Conservation (phyloP, 345 rosid genomes). For the Lumnitzera littorea region DNA sequence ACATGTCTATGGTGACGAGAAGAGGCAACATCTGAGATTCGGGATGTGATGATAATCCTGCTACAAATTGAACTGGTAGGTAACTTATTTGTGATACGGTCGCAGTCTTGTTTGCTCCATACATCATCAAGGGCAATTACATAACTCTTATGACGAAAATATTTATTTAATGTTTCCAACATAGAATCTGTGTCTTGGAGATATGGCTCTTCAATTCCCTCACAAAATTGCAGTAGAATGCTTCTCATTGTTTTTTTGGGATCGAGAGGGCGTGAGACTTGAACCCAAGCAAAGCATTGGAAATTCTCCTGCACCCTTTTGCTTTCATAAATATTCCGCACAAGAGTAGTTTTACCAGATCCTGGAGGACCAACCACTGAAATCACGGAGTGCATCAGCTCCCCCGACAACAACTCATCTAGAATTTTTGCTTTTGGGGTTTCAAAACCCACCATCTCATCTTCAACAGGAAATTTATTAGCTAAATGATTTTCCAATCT, state of each 20-base stretch:
- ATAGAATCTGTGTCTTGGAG: neutral
- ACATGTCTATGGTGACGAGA: neutral
- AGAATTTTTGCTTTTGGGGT: neutral
- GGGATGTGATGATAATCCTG: slow-evolving; percentile 10
- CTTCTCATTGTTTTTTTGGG: slow-evolving; percentile 7
- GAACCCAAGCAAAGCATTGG: slow-evolving; percentile 8
- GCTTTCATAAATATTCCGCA: slow-evolving; percentile 8
- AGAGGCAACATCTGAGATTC: neutral
- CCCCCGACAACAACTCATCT: slow-evolving; percentile 6
- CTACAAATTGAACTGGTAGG: slow-evolving; percentile 5
- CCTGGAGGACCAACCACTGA: slow-evolving; percentile 15
- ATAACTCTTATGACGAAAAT: neutral
- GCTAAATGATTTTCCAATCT: neutral
- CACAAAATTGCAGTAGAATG: neutral
- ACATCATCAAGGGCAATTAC: slow-evolving; percentile 12
- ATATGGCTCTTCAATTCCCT: neutral
- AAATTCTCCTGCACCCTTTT: slow-evolving; percentile 10
- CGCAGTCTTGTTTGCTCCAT: slow-evolving; percentile 3
- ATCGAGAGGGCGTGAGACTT: slow-evolving; percentile 4
- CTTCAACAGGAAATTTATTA: neutral
- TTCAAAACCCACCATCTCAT: slow-evolving; percentile 7
- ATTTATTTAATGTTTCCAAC: neutral
- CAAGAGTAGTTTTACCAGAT: slow-evolving; percentile 14
- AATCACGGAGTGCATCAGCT: neutral
- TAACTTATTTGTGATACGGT: neutral